Evolutionary conservation across 139 green algal species (phyloP), one percentile per base, ranked within the genome.

Genomic region (Monoraphidium neglectum): DNA sequence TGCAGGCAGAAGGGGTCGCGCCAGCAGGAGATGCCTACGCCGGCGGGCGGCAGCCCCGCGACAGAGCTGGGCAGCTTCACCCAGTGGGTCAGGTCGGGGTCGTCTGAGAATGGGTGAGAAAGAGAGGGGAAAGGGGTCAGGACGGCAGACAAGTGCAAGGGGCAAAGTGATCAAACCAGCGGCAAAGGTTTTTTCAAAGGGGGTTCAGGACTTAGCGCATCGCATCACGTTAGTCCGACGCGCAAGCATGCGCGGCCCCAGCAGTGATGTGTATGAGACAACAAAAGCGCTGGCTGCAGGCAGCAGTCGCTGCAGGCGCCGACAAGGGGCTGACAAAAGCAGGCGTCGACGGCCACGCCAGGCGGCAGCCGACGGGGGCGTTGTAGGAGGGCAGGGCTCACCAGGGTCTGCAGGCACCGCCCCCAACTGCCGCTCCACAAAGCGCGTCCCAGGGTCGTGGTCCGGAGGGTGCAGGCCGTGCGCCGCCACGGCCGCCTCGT

Each of bases 391-490:
- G 26, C 62, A 38, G 73, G 77, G 81, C 35, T 32, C 68, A 77
- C 69, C 43, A 37, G 49, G 49, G 43, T 71, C 82, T 24, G 73
- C 83, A 32, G 81, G 78, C 35, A 89, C 76, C 12, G 90, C 93
- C 1, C 71, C 65, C 33, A 84, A 83, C 83, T 97, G 93, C 3
- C 56, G 80, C 86, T 97, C 93, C n/a, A 97, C 89, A 73, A 94
- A 97, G 1, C 88, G 86, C 36, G 95, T 83, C 26, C 80, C 67
- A 24, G 88, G 77, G 79, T 92, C 87, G 64, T 78, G 82, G 46
- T 86, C 79, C 0, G 61, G 51, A 2, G 88, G 80, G 0, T 82
- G 86, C 30, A 84, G 28, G 28, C 64, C 62, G 3, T 70, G 62
- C 4, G 35, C 30, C 4, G 78, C 70, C 28, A 78, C 78, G 26